Evolutionary conservation across 2,329 filamentous ascomycete genomes (phyloP), one percentile per base, ranked within the genome.

Genomic region (Cladosporium sp.): DNA sequence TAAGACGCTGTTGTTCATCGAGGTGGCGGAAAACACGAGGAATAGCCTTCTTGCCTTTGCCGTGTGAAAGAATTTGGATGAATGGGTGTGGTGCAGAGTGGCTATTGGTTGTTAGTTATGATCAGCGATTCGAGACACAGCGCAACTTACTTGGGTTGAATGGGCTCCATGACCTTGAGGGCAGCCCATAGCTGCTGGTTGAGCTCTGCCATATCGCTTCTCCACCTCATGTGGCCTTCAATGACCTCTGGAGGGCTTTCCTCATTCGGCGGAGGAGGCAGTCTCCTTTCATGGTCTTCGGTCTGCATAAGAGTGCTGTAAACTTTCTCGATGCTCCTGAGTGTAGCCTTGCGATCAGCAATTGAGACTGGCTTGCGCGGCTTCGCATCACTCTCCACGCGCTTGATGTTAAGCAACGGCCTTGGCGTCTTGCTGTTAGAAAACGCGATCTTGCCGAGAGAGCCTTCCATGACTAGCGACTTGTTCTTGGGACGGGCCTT

Each of bases 401-500:
- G 84, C 83, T 97, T 98, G 81, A 99, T 93, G 77, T 96, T 99
- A 59, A 99, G 88, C 66, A 98, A 83, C 18, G 94, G 93, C 79
- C 96, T 95, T 0, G 95, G 95, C 0, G 95, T 97, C 83, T 98
- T 99, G 58, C 95, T 92, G 74, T 99, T 99, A 83, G 94, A 97
- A 81, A 98, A 99, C 0, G 94, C 96, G 66, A 99, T 99, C 82
- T 98, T 99, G 71, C 95, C 95, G 59, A 99, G 81, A 75, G 93
- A 97, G 30, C 95, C 95, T 76, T 97, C 94, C 67, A 99, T 94
- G 24, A 98, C 93, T 10, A 99, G 85, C 77, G 97, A 93, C 75
- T 96, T 96, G 76, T 96, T 97, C 84, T 99, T 99, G 14, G 95
- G 95, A 79, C 96, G 94, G 67, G 93, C 92, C 82, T 98, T 99